These are phyloP conservation scores for Vigna nakashimae DNA, from an alignment of 306 rosid species.

Conservation along the genomic window DNA sequence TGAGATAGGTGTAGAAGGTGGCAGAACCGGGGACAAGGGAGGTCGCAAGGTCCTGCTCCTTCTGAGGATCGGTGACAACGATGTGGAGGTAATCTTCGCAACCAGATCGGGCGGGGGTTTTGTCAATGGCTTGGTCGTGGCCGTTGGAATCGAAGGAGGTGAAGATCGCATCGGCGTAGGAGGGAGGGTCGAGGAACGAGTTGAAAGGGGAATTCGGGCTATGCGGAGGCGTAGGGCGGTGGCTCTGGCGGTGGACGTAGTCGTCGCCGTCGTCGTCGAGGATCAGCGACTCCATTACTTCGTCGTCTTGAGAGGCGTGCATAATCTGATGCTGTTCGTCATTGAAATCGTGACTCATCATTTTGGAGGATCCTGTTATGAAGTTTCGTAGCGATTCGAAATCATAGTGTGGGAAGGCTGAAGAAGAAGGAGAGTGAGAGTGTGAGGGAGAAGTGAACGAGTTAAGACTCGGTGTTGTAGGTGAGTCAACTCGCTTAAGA, in stretches of 20 bases:
- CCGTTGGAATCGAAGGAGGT: constrained; percentile 67
- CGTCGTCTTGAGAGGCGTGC: constrained; percentile 48
- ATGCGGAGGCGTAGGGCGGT: constrained; percentile 19
- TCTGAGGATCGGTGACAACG: constrained; percentile 84
- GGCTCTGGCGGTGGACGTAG: constrained; percentile 41
- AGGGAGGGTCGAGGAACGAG: constrained; percentile 71
- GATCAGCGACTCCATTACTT: constrained; percentile 54
- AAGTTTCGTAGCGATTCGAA: neutral
- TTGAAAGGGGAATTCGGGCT: constrained; percentile 57
- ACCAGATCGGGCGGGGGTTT: constrained; percentile 48
- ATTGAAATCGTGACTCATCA: constrained; percentile 50
- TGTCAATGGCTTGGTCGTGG: constrained; percentile 38
- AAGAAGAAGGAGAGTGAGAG: constrained; percentile 3
- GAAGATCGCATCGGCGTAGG: constrained; percentile 75
- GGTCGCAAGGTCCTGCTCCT: constrained; percentile 74
- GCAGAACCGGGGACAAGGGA: constrained; percentile 83
- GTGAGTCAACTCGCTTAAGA: constrained; percentile 37
- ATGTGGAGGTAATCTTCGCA: constrained; percentile 63
- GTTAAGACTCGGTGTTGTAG: constrained; percentile 27
- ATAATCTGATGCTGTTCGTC: constrained; percentile 4
- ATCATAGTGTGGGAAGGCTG: neutral
- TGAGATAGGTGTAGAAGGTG: constrained; percentile 69
- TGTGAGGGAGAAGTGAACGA: neutral
- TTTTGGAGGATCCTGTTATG: constrained; percentile 10
- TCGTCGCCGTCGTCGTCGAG: constrained; percentile 47